Evolutionary conservation across 148 eudicot species (phyloP).

Genomic region (Talinum fruticosum): DNA sequence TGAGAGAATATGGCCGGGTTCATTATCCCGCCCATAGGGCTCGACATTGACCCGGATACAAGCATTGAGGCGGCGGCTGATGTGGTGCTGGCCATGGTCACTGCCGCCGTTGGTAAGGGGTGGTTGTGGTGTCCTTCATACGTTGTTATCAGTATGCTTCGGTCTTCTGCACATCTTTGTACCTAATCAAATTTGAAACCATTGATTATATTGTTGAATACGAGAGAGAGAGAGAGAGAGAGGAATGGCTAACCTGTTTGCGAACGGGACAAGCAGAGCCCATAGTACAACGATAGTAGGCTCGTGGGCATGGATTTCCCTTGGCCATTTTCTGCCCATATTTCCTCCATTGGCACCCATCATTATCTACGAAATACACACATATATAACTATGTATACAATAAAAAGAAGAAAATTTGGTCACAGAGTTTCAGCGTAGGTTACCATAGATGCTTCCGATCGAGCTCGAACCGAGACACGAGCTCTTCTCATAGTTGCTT

Average conservation of each 20-base stretch:
- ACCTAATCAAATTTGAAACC: constrained; percentile 20
- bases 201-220: no score
- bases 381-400: no score
- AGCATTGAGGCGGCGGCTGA: constrained; percentile 44
- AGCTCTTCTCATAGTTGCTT: constrained; percentile 45
- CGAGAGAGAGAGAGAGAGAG: neutral
- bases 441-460: constrained; percentile 56
- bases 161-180: constrained; percentile 48
- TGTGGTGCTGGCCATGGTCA: constrained; percentile 41
- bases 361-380: constrained; percentile 35
- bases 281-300: constrained; percentile 71
- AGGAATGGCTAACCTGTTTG: constrained; percentile 36
- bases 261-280: constrained; percentile 58
- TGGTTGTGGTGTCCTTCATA: constrained; percentile 50
- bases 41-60: constrained; percentile 33
- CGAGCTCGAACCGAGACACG: constrained; percentile 56
- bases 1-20: constrained; percentile 30
- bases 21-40: constrained; percentile 27
- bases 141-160: constrained; percentile 39
- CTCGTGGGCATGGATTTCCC: constrained; percentile 68
- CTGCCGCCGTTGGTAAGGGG: constrained; percentile 36
- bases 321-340: constrained; percentile 72
- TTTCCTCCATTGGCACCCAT: constrained; percentile 76
- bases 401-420: no score
- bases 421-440: no score